Base-by-base conservation (phyloP, 495 filamentous ascomycete genomes). In the Penicillium coffeae region DNA sequence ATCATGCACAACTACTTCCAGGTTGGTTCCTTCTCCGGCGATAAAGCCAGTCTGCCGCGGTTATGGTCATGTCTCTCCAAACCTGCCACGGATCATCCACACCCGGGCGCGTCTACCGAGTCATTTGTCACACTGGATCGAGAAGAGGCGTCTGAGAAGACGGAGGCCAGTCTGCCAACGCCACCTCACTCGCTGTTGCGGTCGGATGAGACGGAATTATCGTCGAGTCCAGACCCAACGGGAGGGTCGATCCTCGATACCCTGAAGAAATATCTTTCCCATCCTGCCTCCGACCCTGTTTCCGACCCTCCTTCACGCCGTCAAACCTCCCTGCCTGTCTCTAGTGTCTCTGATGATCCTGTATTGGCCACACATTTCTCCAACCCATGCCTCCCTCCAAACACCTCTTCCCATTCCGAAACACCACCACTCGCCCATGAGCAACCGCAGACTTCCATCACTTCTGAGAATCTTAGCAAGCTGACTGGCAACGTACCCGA, bases 1-100 rank as follows among this genome's bases (percentile, higher is more conserved):
- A 89, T 95, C 68, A 83, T 89, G 77, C 90, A 84, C 76, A 95
- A 89, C 77, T 95, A 93, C 79, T 87, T 86, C 73, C 91, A 96
- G 90, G 91, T 96, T 92, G 80, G 90, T 95, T 77, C 68, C 72
- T 74, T 64, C 59, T 77, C 69, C 72, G 73, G 69, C 72, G 70
- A 69, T 67, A 70, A 63, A 69, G 65, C 69, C 59, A 66, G 52
- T 77, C 71, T 72, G 72, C 76, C 73, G 63, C 77, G 71, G 63
- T 66, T 73, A 55, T 69, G 65, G 61, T 64, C 60, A 15, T 64
- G 58, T 16, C 50, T 62, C 25, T 61, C 58, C 38, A 64, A 56
- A 46, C 19, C 60, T 40, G 53, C 55, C 37, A 49, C 54, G 20
- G 35, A 43, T 40, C 37, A 47, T 38, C 15, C 50, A 39, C 34